A percentile compares a stretch with the other conserved stretches of the same genome.
phyloP scores from a whole-genome alignment of 1,139 yeast genomes.

The Pichia sp. region DNA sequence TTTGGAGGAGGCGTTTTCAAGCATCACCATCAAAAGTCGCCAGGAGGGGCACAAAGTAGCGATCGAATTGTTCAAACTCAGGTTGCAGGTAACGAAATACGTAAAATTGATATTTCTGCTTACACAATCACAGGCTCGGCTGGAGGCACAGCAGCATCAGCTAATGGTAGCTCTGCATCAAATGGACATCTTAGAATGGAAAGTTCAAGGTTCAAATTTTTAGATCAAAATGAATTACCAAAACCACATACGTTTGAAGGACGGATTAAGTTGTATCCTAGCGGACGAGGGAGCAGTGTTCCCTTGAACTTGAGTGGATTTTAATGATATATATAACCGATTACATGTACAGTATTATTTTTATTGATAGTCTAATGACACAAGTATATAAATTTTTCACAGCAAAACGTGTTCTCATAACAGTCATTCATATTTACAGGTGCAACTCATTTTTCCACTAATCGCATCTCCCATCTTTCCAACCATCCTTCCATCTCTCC shows the following conservation, averaged over 20 bases:
- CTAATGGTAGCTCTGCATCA: constrained; percentile 16
- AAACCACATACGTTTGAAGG: constrained; percentile 75
- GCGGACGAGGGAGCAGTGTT: constrained; percentile 93
- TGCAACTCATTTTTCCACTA: background rate
- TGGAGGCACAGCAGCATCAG: constrained; percentile 14
- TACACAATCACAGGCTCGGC: constrained; percentile 44
- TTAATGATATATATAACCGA: background rate
- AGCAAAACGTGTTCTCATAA: background rate
- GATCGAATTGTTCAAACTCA: constrained; percentile 42
- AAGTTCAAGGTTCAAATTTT: constrained; percentile 71
- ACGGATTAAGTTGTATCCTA: constrained; percentile 75
- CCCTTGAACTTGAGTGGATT: constrained; percentile 58
- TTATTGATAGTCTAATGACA: background rate
- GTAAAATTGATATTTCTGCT: constrained; percentile 55
- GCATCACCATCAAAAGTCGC: constrained; percentile 22
- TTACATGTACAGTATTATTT: constrained; percentile 12
- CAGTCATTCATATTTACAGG: background rate
- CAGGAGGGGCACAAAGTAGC: constrained; percentile 20
- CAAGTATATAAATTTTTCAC: background rate
- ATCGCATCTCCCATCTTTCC: constrained; percentile 47
- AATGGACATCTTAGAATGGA: constrained; percentile 42
- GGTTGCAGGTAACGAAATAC: constrained; percentile 45
- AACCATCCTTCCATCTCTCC: constrained; percentile 84
- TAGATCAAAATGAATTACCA: constrained; percentile 67
- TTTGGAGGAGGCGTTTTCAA: constrained; percentile 31